Conservation (phyloP, 176 grass and related monocot species). For the Themeda triandra region DNA sequence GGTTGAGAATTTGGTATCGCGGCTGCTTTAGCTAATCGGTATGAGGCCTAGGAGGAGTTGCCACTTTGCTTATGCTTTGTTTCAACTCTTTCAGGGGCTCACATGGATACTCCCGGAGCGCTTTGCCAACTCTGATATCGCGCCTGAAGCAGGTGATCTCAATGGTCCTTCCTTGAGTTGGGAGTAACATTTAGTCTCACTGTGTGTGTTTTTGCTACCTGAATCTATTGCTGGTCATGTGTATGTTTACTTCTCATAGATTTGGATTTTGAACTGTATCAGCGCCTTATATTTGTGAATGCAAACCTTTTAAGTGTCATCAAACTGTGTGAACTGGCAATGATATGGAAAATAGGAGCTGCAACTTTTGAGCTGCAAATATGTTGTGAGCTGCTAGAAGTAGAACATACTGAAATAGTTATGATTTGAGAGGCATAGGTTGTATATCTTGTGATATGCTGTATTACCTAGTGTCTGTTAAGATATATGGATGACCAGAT, state of each 20-base stretch:
- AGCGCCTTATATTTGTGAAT: background rate
- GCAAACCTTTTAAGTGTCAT: background rate
- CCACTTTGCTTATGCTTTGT: slow-evolving; percentile 6
- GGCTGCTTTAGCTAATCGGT: background rate
- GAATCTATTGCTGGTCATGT: background rate
- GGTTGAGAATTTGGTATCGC: background rate
- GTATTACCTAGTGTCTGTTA: background rate
- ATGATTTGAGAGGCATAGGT: background rate
- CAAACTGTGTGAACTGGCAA: background rate
- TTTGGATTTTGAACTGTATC: background rate
- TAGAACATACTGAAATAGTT: background rate
- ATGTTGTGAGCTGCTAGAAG: background rate
- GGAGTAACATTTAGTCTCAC: slow-evolving; percentile 1
- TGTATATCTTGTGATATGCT: background rate
- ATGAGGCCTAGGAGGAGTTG: background rate
- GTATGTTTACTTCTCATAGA: background rate
- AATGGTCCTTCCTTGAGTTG: slow-evolving; percentile 1
- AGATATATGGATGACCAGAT: background rate
- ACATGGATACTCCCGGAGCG: slow-evolving; percentile 95
- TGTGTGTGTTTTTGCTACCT: background rate
- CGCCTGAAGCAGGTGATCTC: slow-evolving; percentile 81
- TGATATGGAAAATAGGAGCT: background rate
- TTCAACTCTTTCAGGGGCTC: slow-evolving; percentile 49
- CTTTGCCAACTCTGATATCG: slow-evolving; percentile 91
- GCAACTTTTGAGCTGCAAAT: background rate